Conservation (phyloP, 352 stramenopile species). For the Globisporangium ultimum region DNA sequence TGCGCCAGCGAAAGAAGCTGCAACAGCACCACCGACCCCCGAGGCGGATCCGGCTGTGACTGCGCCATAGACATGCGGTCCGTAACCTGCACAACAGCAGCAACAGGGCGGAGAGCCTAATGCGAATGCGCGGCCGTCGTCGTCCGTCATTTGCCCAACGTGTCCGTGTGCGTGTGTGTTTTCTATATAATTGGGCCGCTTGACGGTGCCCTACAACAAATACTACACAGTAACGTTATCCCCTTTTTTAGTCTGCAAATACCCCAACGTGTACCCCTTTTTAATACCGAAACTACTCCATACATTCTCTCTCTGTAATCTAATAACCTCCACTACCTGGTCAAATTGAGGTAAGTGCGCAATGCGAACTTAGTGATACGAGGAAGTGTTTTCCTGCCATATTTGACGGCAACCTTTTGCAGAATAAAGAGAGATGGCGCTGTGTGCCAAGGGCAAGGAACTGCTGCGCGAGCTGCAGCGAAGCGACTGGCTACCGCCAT, state of each 20-base stretch:
- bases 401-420: background rate
- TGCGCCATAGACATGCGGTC: background rate
- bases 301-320: too few species aligned
- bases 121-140: background rate
- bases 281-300: too few species aligned
- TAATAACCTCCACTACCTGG: too few species aligned
- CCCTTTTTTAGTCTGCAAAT: too few species aligned
- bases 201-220: background rate
- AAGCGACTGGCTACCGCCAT: slow-evolving; percentile 90
- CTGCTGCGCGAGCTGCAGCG: slow-evolving; percentile 88
- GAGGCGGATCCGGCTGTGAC: background rate
- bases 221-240: background rate
- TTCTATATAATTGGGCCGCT: background rate
- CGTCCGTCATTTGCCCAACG: background rate
- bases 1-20: background rate
- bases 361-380: background rate
- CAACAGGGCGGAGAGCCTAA: background rate
- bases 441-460: slow-evolving; percentile 79
- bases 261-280: too few species aligned
- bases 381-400: background rate
- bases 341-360: background rate
- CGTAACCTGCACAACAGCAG: background rate
- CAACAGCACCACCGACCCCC: background rate
- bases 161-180: background rate
- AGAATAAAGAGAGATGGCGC: slow-evolving; percentile 34